phyloP scores from a whole-genome alignment of 495 filamentous ascomycete genomes.

The Aspergillus ellipticus region DNA sequence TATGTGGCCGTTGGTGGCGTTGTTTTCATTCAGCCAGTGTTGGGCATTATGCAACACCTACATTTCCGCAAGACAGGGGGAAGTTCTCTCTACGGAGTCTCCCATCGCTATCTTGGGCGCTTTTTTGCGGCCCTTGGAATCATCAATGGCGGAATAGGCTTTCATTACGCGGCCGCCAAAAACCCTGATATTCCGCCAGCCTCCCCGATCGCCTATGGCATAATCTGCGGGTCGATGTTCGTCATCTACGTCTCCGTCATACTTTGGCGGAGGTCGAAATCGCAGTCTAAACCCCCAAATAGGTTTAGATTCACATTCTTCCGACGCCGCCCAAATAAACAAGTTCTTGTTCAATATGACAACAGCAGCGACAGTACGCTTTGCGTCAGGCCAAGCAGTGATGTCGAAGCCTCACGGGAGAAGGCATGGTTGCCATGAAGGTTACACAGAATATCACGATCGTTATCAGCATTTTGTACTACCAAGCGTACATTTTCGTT shows the following conservation, averaged over 20 bases:
- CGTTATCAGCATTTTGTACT: constrained; percentile 7
- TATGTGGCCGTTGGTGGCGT: constrained; percentile 51
- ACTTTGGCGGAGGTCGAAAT: constrained; percentile 8
- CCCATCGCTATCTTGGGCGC: constrained; percentile 86
- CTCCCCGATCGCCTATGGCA: constrained; percentile 14
- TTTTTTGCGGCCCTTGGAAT: constrained; percentile 61
- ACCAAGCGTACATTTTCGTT: constrained; percentile 5
- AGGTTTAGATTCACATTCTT: not conserved
- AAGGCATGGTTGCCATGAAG: constrained; percentile 7
- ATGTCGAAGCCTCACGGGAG: constrained; percentile 1
- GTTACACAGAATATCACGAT: constrained; percentile 11
- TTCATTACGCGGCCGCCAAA: constrained; percentile 30
- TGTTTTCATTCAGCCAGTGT: constrained; percentile 56
- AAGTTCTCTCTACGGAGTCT: constrained; percentile 49
- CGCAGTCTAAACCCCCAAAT: not conserved
- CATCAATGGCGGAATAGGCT: constrained; percentile 65
- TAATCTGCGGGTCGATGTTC: constrained; percentile 11
- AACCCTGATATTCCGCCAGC: constrained; percentile 18
- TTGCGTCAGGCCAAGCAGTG: not conserved
- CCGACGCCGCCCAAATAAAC: not conserved
- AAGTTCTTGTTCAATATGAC: not conserved
- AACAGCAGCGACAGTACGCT: constrained; percentile 7
- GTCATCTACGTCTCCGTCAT: constrained; percentile 17
- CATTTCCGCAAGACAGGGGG: constrained; percentile 42
- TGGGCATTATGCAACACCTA: constrained; percentile 63